A percentile compares a stretch with the other conserved stretches of the same genome.
These are phyloP conservation scores for Suhomyces bribrorum DNA, from an alignment of 1,139 yeast species.

Conservation along the genomic window DNA sequence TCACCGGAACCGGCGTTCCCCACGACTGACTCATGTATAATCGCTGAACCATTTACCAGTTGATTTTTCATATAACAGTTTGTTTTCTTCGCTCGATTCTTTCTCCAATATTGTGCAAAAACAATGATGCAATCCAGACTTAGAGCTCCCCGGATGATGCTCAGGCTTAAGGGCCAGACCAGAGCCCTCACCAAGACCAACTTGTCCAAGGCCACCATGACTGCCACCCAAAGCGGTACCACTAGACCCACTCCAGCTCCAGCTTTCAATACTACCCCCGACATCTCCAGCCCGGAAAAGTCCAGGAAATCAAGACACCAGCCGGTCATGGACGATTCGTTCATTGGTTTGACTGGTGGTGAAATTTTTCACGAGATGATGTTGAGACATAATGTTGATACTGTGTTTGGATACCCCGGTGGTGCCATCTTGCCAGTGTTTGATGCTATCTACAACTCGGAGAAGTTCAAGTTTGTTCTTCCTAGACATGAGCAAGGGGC, in stretches of 20 bases:
- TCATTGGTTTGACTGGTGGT: conserved; percentile 95
- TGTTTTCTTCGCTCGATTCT: conserved; percentile 1
- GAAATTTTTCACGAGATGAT: conserved; percentile 98
- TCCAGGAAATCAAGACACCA: conserved; percentile 21
- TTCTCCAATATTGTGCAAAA: conserved; percentile 1
- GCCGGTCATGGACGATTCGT: conserved; percentile 69
- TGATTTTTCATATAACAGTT: conserved; percentile 5
- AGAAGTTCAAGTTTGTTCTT: conserved; percentile 81
- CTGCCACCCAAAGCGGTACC: conserved; percentile 19
- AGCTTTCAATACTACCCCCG: conserved; percentile 15
- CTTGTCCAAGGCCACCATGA: conserved; percentile 38
- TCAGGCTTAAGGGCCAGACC: conserved; percentile 11
- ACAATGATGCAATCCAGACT: conserved; percentile 12
- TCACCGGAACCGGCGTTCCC: conserved; percentile 12
- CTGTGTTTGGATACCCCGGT: conserved; percentile 94
- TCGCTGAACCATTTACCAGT: conserved; percentile 3
- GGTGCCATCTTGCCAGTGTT: conserved; percentile 98
- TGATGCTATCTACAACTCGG: conserved; percentile 93
- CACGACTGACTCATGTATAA: conserved; percentile 10
- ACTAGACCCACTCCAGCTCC: conserved; percentile 37
- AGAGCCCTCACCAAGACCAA: conserved; percentile 38
- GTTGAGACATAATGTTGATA: conserved; percentile 93
- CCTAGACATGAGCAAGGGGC: conserved; percentile 99
- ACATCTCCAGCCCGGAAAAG: conserved; percentile 11
- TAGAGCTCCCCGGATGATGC: conserved; percentile 12